Base-by-base conservation (phyloP, 2,329 filamentous ascomycete species). In the Talaromyces funiculosus region DNA sequence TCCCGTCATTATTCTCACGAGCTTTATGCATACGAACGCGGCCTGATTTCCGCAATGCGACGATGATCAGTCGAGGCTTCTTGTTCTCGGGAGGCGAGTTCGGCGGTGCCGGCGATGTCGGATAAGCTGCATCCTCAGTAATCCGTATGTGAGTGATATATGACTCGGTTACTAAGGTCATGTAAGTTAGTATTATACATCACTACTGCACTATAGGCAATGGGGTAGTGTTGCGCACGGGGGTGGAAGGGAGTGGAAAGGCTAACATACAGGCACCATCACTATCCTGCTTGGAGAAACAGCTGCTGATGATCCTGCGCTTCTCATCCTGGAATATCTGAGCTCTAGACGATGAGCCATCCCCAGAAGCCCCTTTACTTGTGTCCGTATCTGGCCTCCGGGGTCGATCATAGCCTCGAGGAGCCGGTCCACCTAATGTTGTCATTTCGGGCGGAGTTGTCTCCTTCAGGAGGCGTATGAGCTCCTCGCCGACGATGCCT, bases 81-180 rank as follows among this genome's bases (percentile, higher is more conserved):
- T 96, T 92, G 70, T 87, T 85, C 57, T 88, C 83, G 9, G 86
- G 78, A 8, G 83, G 80, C n/a, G 88, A 85, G 65, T 88, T 86
- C 2, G 90, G 90, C 3, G 94, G 92, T 57, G 94, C 88, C 35
- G 94, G 94, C 38, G 84, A 82, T 22, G 92, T 92, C 16, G 93
- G 92, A 75, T 92, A 87, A 42, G 85, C 83, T 61, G 87, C 86
- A 81, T 90, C 96, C 79, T 99, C 94, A 66, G 85, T 86, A 69
- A 99, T 92, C 70, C 88, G 86, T 68, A 97, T 92, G 73, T 99
- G 94, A 22, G 94, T 99, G 69, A 99, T 99, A 79, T 99, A 99
- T 35, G 92, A 97, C 78, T 99, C 94, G 67, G 87, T 80, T 67
- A 90, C 88, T 91, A 69, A 33, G 42, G 56, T 20, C 53, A 60